Base-by-base conservation (phyloP, 2,329 filamentous ascomycete species). In the Basipetospora chlamydospora region DNA sequence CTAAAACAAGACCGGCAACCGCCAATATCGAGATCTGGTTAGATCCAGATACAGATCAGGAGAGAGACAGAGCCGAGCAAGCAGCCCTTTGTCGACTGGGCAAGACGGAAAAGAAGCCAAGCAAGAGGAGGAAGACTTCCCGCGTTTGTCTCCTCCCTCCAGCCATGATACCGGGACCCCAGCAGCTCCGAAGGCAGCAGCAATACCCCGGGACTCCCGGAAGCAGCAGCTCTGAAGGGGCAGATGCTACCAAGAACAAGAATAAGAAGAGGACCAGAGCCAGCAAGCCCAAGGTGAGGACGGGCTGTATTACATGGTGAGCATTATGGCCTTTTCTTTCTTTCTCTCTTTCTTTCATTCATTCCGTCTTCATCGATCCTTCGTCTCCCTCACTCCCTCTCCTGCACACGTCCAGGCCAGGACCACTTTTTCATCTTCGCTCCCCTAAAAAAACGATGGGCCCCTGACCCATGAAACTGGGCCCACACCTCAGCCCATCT, bases 241-340 rank as follows among this genome's bases (percentile, higher is more conserved):
- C 16, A 4, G 29, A 21, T 9, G 17, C 16, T 2, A 20, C 17
- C 10, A 16, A 31, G 29, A 18, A 34, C 17, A 9, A 16, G 8
- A 5, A 47, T 9, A 37, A 28, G 20, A 37, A 37, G 28, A 37
- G 54, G 7, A 57, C 50, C 18, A 47, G 55, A 35, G 54, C 52
- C 12, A 57, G 53, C 41, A 57, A 54, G 42, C 54, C 56, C 13
- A 60, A 59, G 42, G 57, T 58, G 20, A 47, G 52, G 10, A 60
- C 57, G 3, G 57, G 57, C 11, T 60, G 57, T 43, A 54, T 58
- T 13, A 60, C 57, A 28, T 60, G 56, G 57, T 59, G 20, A 37
- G 35, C 20, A 21, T 25, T 12, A 41, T 45, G 56, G 25, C 9
- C 17, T 18, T 20, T n/a, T 8, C 12, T 34, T 26, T 22, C 13